Conservation (phyloP, 2,329 filamentous ascomycete genomes). For the Verruconis gallopava region DNA sequence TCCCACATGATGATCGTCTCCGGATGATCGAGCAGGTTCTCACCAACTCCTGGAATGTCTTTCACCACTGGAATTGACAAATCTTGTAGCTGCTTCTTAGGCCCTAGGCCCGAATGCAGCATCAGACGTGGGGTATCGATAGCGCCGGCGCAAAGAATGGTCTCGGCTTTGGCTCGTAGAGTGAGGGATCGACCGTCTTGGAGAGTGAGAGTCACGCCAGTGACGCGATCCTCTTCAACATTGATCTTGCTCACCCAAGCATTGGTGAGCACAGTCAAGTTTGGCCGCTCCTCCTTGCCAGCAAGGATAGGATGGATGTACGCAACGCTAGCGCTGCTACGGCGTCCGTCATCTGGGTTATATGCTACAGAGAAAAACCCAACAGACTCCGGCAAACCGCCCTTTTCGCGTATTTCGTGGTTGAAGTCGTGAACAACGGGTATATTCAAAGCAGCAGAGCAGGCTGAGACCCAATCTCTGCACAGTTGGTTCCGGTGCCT, state of each 20-base stretch:
- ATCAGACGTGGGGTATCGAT: conserved; percentile 65
- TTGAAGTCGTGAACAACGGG: conserved; percentile 81
- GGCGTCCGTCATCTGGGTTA: conserved; percentile 74
- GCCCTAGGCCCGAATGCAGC: conserved; percentile 37
- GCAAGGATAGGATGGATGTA: conserved; percentile 87
- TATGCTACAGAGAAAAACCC: conserved; percentile 88
- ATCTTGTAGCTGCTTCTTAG: conserved; percentile 32
- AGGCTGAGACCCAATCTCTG: conserved; percentile 77
- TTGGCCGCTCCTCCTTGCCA: conserved; percentile 68
- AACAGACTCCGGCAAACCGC: conserved; percentile 60
- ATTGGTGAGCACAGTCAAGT: conserved; percentile 76
- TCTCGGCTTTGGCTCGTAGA: conserved; percentile 55
- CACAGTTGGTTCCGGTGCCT: conserved; percentile 83
- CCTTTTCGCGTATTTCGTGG: conserved; percentile 61
- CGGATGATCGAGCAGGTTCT: conserved; percentile 53
- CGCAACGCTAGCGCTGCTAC: conserved; percentile 77
- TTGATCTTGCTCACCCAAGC: conserved; percentile 79
- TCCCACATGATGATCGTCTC: conserved; percentile 62
- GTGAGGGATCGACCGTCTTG: conserved; percentile 43
- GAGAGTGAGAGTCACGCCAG: conserved; percentile 59
- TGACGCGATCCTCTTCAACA: conserved; percentile 54
- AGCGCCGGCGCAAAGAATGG: conserved; percentile 66
- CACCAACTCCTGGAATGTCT: conserved; percentile 48
- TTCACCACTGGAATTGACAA: conserved; percentile 42
- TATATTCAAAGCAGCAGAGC: conserved; percentile 65